Conservation (phyloP, 2,329 filamentous ascomycete genomes). For the Byssothecium circinans region DNA sequence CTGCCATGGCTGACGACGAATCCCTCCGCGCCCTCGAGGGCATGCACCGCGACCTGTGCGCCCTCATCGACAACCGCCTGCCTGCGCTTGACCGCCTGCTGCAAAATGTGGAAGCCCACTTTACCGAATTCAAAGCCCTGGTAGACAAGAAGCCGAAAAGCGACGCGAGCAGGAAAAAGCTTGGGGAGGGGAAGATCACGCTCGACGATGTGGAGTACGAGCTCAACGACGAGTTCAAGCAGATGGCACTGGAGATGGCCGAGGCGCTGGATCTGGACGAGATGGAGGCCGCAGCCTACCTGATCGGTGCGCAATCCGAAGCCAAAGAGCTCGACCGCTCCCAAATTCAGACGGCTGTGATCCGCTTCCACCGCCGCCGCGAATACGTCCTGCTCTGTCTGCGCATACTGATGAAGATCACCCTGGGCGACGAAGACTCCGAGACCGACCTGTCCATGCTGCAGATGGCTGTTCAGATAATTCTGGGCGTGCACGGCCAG, state of each 20-base stretch:
- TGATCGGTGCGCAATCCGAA: slow-evolving; percentile 73
- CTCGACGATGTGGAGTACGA: slow-evolving; percentile 73
- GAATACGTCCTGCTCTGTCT: slow-evolving; percentile 82
- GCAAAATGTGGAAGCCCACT: slow-evolving; percentile 65
- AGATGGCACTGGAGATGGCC: slow-evolving; percentile 77
- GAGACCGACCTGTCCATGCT: slow-evolving; percentile 28
- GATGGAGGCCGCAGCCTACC: slow-evolving; percentile 74
- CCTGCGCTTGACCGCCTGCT: slow-evolving; percentile 70
- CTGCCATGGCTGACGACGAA: slow-evolving; percentile 70
- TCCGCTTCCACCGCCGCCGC: slow-evolving; percentile 84
- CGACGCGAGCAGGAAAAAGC: slow-evolving; percentile 70
- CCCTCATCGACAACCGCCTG: slow-evolving; percentile 71
- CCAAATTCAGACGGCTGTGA: slow-evolving; percentile 75
- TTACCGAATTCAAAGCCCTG: slow-evolving; percentile 68
- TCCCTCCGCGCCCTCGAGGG: slow-evolving; percentile 76
- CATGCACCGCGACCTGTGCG: slow-evolving; percentile 82
- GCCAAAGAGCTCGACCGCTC: slow-evolving; percentile 69
- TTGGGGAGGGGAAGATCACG: slow-evolving; percentile 58
- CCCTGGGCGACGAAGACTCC: slow-evolving; percentile 49
- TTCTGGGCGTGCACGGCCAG: slow-evolving; percentile 60
- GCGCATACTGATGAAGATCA: slow-evolving; percentile 73
- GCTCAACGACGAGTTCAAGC: slow-evolving; percentile 85
- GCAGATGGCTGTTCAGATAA: slow-evolving; percentile 30
- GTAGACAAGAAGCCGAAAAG: slow-evolving; percentile 75
- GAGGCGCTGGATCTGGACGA: slow-evolving; percentile 92